These are phyloP conservation scores for Cladosporium phlei DNA, from an alignment of 2,329 filamentous ascomycete species.

Conservation along the genomic window DNA sequence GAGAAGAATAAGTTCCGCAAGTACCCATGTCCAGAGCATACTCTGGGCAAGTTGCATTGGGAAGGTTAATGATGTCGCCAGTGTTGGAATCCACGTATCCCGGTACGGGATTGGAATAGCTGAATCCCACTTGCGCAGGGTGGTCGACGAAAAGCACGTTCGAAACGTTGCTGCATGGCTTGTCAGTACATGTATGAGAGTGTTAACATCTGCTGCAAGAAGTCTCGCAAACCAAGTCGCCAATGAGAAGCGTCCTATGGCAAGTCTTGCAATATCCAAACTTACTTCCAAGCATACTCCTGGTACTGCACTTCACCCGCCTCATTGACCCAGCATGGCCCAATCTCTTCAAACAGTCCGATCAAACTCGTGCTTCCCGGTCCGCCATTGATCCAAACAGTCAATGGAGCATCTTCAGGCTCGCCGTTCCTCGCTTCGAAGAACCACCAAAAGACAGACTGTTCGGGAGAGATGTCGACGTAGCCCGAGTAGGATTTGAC, in stretches of 20 bases:
- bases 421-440: slow-evolving; percentile 49
- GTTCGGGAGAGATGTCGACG: slow-evolving; percentile 47
- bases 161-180: slow-evolving; percentile 42
- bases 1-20: slow-evolving; percentile 55
- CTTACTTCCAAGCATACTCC: slow-evolving; percentile 56
- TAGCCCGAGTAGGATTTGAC: slow-evolving; percentile 56
- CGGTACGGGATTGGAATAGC: slow-evolving; percentile 42
- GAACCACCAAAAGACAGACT: slow-evolving; percentile 56
- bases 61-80: slow-evolving; percentile 35
- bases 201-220: too few species aligned
- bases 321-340: slow-evolving; percentile 39
- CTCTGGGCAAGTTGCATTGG: slow-evolving; percentile 21
- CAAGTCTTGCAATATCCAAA: not conserved
- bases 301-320: slow-evolving; percentile 51
- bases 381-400: slow-evolving; percentile 59
- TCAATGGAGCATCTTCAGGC: slow-evolving; percentile 50
- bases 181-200: too few species aligned
- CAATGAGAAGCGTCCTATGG: not conserved
- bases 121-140: slow-evolving; percentile 56
- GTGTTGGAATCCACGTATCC: slow-evolving; percentile 30
- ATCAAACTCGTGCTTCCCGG: slow-evolving; percentile 57
- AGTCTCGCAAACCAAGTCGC: too few species aligned
- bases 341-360: slow-evolving; percentile 51
- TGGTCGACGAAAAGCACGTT: slow-evolving; percentile 70
- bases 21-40: slow-evolving; percentile 19